Evolutionary conservation across 306 rosid genomes (phyloP).

Genomic region (Elaeagnus macrophylla): DNA sequence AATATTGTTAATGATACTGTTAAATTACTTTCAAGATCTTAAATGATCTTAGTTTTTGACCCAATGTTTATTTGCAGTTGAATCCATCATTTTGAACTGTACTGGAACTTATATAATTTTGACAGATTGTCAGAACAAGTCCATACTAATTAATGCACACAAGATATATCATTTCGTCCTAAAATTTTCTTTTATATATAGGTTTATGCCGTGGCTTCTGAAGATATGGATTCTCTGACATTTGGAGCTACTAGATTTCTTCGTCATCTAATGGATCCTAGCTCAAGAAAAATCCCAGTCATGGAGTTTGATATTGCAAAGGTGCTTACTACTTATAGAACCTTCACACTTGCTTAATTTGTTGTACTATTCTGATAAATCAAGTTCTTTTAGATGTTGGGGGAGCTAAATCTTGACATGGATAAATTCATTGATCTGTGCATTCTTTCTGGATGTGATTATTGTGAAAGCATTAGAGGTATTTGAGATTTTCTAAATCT

Average conservation of each 20-base stretch:
- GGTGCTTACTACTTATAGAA: conserved; percentile 38
- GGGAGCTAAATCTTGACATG: conserved; percentile 75
- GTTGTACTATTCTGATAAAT: conserved; percentile 19
- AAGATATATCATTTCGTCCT: neutral
- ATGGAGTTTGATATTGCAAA: conserved; percentile 91
- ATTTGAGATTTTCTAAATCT: conserved; percentile 22
- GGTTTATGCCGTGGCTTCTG: conserved; percentile 97
- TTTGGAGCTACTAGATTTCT: conserved; percentile 93
- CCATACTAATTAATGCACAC: too few relatives aligned
- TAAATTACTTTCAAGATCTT: too few relatives aligned
- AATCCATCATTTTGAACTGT: too few relatives aligned
- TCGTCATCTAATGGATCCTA: conserved; percentile 98
- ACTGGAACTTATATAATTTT: too few relatives aligned
- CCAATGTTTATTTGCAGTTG: too few relatives aligned
- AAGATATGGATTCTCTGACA: conserved; percentile 96
- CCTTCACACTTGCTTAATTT: conserved; percentile 4
- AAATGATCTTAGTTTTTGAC: too few relatives aligned
- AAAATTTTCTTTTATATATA: conserved; percentile 13
- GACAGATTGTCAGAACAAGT: too few relatives aligned
- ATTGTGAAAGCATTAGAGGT: conserved; percentile 95
- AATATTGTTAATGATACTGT: too few relatives aligned
- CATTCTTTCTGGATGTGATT: conserved; percentile 97
- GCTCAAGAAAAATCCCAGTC: conserved; percentile 92
- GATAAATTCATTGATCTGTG: conserved; percentile 94
- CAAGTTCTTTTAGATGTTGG: conserved; percentile 56